Base-by-base conservation (phyloP, 805 yeast genomes). In the Tetrapisispora taiwanensis region DNA sequence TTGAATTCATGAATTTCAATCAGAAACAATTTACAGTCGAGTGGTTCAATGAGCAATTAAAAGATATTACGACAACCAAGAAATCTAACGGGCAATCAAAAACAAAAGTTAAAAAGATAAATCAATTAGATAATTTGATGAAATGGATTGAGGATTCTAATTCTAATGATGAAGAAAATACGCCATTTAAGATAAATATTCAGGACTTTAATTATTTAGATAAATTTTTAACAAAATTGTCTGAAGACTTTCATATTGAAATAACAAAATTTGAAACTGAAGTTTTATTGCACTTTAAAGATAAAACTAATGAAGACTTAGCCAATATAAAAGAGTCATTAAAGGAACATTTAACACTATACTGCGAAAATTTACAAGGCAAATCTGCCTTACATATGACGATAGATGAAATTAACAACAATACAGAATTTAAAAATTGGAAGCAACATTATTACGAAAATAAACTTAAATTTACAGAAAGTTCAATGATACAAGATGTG, bases 11-110 rank as follows among this genome's bases (percentile, higher is more conserved):
- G 62, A 81, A 84, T 59, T 92, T 90, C 56, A 97, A 92, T 64
- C 79, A 74, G 50, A 79, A 79, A 43, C 84, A 82, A 48, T 70
- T 86, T 44, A 96, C 89, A 61, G 78, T 85, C 28, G 92, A 84
- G 48, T 89, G 96, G 96, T 86, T 87, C 64, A 87, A 87, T 65
- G 75, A 81, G 55, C 84, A 84, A 57, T 72, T 90, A 48, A 94
- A 42, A 36, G 81, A 81, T 55, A 78, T 84, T n/a, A n/a, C 34
- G n/a, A 31, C 4, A n/a, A n/a, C 6, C 6, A 31, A 31, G 19
- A 31, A 31, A 8, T n/a, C 34, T n/a, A 28, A 28, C 5, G 5
- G 7, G 30, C 30, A 6, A 28, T 14, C n/a, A 28, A 12, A 10
- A 28, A 28, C 5, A 28, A 28, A 7, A 28, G 13, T 7, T 6